A percentile compares a stretch with the other conserved stretches of the same genome.
phyloP scores from a whole-genome alignment of 108 stramenopile genomes.

The Aurantiochytrium sp. region DNA sequence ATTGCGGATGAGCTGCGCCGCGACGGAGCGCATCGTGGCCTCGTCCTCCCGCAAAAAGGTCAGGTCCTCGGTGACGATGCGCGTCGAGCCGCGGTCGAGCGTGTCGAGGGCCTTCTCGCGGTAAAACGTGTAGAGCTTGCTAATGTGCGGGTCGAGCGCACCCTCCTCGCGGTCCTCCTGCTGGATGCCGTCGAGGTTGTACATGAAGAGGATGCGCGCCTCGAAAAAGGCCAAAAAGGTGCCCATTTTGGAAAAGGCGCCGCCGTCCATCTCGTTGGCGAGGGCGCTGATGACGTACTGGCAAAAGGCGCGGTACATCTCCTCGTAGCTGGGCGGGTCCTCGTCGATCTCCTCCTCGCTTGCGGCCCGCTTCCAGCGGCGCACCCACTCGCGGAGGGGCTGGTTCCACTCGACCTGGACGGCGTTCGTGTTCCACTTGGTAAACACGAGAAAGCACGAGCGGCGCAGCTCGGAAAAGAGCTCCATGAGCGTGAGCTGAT shows the following conservation, averaged over 20 bases:
- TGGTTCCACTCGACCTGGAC: slow-evolving; percentile 31
- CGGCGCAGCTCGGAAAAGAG: slow-evolving; percentile 27
- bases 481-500: slow-evolving; percentile 26
- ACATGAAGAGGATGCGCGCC: slow-evolving; percentile 4
- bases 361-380: not conserved
- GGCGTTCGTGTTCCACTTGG: slow-evolving; percentile 12
- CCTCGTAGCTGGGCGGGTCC: slow-evolving; percentile 24
- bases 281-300: slow-evolving; percentile 14
- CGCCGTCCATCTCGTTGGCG: slow-evolving; percentile 29
- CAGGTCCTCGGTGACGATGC: not conserved
- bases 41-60: slow-evolving; percentile 22
- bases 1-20: not conserved
- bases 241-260: slow-evolving; percentile 28
- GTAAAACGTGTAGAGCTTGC: not conserved
- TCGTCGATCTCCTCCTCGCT: not conserved
- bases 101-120: slow-evolving; percentile 8
- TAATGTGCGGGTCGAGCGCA: not conserved
- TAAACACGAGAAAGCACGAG: slow-evolving; percentile 25
- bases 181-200: slow-evolving; percentile 29
- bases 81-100: slow-evolving; percentile 17
- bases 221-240: slow-evolving; percentile 31
- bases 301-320: slow-evolving; percentile 4
- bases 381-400: slow-evolving; percentile 16
- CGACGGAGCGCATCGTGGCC: slow-evolving; percentile 28
- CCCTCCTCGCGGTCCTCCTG: slow-evolving; percentile 19